Percentiles rank a stretch among this genome's conserved stretches.
These are phyloP conservation scores for Alternaria ethzedia DNA, from an alignment of 2,329 filamentous ascomycete genomes.

Conservation along the genomic window DNA sequence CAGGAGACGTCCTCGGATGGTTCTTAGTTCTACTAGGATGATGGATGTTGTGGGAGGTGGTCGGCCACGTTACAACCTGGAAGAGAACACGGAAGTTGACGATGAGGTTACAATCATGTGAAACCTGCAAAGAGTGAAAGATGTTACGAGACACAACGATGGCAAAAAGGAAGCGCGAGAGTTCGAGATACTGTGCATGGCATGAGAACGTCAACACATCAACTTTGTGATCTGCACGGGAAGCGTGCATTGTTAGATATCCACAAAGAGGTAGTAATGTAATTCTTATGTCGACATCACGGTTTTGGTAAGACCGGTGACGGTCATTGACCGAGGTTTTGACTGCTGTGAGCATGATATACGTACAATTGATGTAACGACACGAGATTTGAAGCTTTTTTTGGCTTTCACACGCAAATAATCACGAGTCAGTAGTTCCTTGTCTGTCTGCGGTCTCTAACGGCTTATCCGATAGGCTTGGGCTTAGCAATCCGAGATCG, in stretches of 20 bases:
- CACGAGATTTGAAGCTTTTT: not conserved
- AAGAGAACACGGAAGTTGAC: not conserved
- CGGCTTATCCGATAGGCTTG: not conserved
- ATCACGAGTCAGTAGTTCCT: not conserved
- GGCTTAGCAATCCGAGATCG: not conserved
- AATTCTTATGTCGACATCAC: not conserved
- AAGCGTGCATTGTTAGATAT: not conserved
- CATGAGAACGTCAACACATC: not conserved
- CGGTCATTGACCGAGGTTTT: not conserved
- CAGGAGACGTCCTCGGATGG: constrained; percentile 12
- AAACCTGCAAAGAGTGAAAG: not conserved
- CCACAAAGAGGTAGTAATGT: not conserved
- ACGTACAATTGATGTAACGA: constrained; percentile 10
- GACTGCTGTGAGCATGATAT: not conserved
- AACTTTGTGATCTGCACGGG: not conserved
- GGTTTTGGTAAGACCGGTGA: not conserved
- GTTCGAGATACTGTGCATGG: not conserved
- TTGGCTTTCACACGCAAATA: not conserved
- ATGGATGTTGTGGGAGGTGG: not conserved
- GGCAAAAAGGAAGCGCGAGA: not conserved
- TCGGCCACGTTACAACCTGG: not conserved
- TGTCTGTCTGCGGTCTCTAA: not conserved
- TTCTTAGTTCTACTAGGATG: not conserved
- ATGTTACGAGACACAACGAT: constrained; percentile 1
- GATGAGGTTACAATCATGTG: not conserved